Percentiles rank a stretch among this genome's conserved stretches.
Conservation (phyloP, 2,329 filamentous ascomycete species). For the Eurotiales sp. region DNA sequence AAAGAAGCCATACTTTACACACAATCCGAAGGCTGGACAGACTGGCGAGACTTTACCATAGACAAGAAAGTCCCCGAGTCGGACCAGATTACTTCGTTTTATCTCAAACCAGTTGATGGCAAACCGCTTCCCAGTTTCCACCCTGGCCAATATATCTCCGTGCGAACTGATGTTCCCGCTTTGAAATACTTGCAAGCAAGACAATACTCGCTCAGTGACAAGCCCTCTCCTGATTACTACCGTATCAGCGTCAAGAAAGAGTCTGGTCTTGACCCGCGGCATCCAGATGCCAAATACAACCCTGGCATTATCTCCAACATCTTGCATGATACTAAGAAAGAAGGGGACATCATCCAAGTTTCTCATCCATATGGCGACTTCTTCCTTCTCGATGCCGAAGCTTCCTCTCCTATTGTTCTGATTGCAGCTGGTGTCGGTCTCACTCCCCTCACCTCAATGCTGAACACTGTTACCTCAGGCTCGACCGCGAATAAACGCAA, state of each 20-base stretch:
- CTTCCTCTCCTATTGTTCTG: constrained; percentile 53
- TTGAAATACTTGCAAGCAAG: constrained; percentile 63
- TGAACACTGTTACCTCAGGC: constrained; percentile 48
- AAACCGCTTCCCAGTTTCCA: constrained; percentile 59
- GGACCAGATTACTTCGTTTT: constrained; percentile 67
- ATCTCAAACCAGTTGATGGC: constrained; percentile 61
- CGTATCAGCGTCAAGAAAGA: constrained; percentile 70
- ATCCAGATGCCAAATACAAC: constrained; percentile 47
- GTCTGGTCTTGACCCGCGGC: constrained; percentile 36
- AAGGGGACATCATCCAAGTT: constrained; percentile 61
- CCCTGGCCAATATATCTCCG: constrained; percentile 69
- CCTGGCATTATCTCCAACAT: constrained; percentile 67
- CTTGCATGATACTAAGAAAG: constrained; percentile 58
- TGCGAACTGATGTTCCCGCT: constrained; percentile 56
- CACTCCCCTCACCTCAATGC: constrained; percentile 58
- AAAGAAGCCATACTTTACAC: constrained; percentile 63
- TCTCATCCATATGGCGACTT: constrained; percentile 66
- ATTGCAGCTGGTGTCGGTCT: constrained; percentile 61
- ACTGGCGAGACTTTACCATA: constrained; percentile 66
- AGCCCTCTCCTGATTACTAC: constrained; percentile 59
- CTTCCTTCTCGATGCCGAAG: constrained; percentile 38
- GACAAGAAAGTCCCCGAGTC: constrained; percentile 62
- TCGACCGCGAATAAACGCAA: constrained; percentile 46
- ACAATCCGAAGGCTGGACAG: constrained; percentile 59
- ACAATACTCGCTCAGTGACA: constrained; percentile 70